Percentiles rank a stretch among this genome's conserved stretches.
Conservation (phyloP, 345 rosid species). For the Dimocarpus longan region DNA sequence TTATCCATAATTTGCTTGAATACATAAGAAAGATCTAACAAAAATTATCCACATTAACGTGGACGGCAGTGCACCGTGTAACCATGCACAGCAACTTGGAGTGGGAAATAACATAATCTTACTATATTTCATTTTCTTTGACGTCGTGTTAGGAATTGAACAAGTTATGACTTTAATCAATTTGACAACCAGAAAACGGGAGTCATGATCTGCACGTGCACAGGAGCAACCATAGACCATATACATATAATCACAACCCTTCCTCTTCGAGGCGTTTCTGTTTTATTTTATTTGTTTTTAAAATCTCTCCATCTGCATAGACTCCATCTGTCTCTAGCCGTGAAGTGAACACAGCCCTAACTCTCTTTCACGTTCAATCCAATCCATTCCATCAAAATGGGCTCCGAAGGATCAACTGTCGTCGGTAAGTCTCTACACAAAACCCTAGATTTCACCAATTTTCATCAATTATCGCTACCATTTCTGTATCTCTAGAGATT, state of each 20-base stretch:
- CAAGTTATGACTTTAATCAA: no score
- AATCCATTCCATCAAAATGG: conserved; percentile 32
- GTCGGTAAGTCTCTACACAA: conserved; percentile 39
- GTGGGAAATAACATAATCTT: no score
- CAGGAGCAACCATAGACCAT: neutral
- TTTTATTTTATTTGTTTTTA: no score
- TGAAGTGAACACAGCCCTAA: conserved; percentile 8
- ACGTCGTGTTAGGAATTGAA: no score
- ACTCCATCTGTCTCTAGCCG: neutral
- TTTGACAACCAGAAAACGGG: neutral
- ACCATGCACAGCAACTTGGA: no score
- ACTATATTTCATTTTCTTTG: no score
- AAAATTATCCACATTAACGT: no score
- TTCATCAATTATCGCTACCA: neutral
- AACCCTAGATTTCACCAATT: neutral
- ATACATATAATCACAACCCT: conserved; percentile 6
- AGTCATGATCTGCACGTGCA: neutral
- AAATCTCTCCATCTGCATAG: neutral
- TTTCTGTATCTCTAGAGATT: neutral
- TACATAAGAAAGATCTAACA: no score
- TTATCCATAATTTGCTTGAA: no score
- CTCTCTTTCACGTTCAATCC: neutral
- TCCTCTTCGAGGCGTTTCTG: neutral
- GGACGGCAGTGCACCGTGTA: no score
- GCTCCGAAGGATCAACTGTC: conserved; percentile 53